Evolutionary conservation across 306 rosid species (phyloP).

Genomic region (Fragaria ananassa): DNA sequence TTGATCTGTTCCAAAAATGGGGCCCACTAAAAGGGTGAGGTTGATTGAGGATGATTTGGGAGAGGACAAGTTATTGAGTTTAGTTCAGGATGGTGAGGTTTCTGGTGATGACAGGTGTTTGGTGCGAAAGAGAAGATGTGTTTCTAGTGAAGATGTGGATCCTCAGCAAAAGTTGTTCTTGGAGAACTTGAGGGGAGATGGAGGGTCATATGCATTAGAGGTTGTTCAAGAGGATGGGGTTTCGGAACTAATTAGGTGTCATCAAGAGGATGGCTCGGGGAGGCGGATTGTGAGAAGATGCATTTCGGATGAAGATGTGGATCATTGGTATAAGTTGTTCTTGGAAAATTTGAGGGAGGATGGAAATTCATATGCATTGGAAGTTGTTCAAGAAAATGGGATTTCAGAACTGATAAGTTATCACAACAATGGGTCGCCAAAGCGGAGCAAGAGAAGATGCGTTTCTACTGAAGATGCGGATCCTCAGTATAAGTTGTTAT

Average conservation of each 20-base stretch:
- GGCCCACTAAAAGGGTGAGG: not conserved
- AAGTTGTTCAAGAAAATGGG: not conserved
- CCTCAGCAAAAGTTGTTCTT: slow-evolving; percentile 20
- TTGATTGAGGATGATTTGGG: not conserved
- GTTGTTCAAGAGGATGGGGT: slow-evolving; percentile 15
- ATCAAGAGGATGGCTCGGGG: slow-evolving; percentile 3
- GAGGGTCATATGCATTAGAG: slow-evolving; percentile 29
- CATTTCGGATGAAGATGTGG: slow-evolving; percentile 11
- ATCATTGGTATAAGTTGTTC: slow-evolving; percentile 31
- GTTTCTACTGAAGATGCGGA: not conserved
- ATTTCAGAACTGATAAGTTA: not conserved
- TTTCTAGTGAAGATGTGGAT: slow-evolving; percentile 18
- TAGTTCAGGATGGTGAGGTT: not conserved
- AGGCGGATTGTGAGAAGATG: not conserved
- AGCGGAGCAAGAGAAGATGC: too few relatives aligned
- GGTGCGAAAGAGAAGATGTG: not conserved
- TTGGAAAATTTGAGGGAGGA: slow-evolving; percentile 32
- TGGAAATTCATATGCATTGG: not conserved
- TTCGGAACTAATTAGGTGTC: slow-evolving; percentile 7
- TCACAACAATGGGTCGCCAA: not conserved
- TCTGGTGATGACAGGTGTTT: not conserved
- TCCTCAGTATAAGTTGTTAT: slow-evolving; percentile 30
- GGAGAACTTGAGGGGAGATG: slow-evolving; percentile 26
- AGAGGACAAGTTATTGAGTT: not conserved
- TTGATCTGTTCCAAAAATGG: slow-evolving; percentile 3